Percentiles rank a stretch among this genome's conserved stretches.
These are phyloP conservation scores for Penstemon davidsonii DNA, from an alignment of 257 asterid genomes.

Conservation along the genomic window DNA sequence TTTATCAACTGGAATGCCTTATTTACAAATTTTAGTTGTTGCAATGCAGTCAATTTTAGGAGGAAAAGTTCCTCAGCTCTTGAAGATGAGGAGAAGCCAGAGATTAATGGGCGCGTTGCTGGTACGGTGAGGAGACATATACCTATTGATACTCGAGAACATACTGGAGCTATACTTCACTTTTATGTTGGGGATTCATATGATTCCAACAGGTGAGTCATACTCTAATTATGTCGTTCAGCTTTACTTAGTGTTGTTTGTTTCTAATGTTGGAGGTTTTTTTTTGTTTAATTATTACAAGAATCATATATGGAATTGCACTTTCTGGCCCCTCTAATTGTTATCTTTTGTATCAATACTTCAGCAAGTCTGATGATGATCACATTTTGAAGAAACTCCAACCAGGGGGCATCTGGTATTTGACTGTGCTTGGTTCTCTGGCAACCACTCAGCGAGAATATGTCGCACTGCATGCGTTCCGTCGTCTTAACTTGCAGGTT, in stretches of 20 bases:
- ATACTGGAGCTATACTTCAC: constrained; percentile 88
- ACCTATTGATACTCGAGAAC: constrained; percentile 89
- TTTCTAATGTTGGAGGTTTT: constrained; percentile 2
- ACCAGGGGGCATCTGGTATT: constrained; percentile 83
- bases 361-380: constrained; percentile 73
- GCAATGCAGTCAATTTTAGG: constrained; percentile 59
- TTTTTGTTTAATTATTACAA: background rate
- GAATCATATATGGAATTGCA: constrained; percentile 13
- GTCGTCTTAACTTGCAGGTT: constrained; percentile 93
- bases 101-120: constrained; percentile 82
- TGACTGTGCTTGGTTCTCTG: constrained; percentile 84
- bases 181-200: constrained; percentile 84
- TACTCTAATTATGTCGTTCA: constrained; percentile 17
- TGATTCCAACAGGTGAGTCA: constrained; percentile 72
- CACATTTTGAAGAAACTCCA: constrained; percentile 89
- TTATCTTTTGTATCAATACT: constrained; percentile 21
- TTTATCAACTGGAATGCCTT: constrained; percentile 23
- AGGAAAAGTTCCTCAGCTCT: constrained; percentile 51
- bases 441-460: constrained; percentile 98
- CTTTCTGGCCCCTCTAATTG: constrained; percentile 27
- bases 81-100: constrained; percentile 75
- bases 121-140: constrained; percentile 94
- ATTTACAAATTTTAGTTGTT: constrained; percentile 17
- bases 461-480: constrained; percentile 91
- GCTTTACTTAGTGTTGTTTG: background rate